Conservation (phyloP, 768 basidiomycete genomes). For the Mycena sanguinolenta region DNA sequence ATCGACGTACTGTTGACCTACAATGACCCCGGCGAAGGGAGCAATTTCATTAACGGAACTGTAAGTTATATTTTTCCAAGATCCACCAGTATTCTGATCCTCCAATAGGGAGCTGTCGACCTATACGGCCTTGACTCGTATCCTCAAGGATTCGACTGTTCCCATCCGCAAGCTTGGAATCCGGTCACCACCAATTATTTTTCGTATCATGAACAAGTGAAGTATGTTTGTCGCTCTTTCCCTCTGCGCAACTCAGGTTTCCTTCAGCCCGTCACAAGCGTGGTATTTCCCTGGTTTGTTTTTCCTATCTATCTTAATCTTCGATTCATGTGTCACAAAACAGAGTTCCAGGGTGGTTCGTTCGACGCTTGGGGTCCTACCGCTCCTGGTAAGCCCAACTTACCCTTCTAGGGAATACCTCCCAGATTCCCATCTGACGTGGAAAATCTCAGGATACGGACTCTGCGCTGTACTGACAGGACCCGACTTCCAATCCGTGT, state of each 20-base stretch:
- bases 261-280: slow-evolving; percentile 61
- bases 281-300: slow-evolving; percentile 76
- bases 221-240: slow-evolving; percentile 27
- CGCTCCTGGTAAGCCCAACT: slow-evolving; percentile 64
- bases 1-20: slow-evolving; percentile 82
- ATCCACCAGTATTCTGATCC: neutral
- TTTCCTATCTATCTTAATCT: neutral
- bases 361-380: slow-evolving; percentile 87
- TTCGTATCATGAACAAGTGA: slow-evolving; percentile 67
- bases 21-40: slow-evolving; percentile 72
- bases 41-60: slow-evolving; percentile 79
- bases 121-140: slow-evolving; percentile 83
- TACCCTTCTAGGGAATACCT: neutral
- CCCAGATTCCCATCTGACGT: neutral
- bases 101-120: slow-evolving; percentile 74
- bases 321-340: slow-evolving; percentile 17
- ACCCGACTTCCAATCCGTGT: slow-evolving; percentile 82
- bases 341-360: slow-evolving; percentile 79
- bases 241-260: neutral
- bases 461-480: slow-evolving; percentile 78
- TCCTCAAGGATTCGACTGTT: slow-evolving; percentile 87
- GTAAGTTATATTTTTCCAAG: slow-evolving; percentile 46
- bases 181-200: slow-evolving; percentile 75
- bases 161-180: slow-evolving; percentile 75
- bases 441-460: slow-evolving; percentile 63